A percentile compares a stretch with the other conserved stretches of the same genome.
Conservation (phyloP, 2,329 filamentous ascomycete species). For the Dothideomycetidae sp. region DNA sequence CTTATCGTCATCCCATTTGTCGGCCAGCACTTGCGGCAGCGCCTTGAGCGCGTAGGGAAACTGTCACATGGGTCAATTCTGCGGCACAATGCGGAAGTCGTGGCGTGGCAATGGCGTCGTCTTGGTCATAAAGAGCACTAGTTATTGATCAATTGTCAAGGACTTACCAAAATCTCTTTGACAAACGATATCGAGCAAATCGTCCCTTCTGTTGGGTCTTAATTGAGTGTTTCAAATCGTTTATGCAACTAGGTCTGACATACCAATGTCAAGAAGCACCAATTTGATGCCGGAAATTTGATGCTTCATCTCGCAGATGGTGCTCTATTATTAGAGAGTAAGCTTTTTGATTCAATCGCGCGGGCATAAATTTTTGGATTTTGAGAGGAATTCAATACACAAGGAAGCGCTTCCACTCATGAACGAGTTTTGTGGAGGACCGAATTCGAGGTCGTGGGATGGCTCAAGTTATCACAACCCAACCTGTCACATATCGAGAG, state of each 20-base stretch:
- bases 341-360: no score
- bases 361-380: no score
- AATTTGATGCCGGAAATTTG: conserved; percentile 20
- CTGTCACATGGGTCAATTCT: conserved; percentile 28
- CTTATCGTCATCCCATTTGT: conserved; percentile 50
- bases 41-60: conserved; percentile 62
- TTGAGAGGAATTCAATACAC: no score
- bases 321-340: no score
- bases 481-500: no score
- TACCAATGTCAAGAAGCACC: conserved; percentile 27
- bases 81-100: conserved; percentile 1
- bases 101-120: no score
- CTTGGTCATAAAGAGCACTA: no score
- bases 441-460: no score
- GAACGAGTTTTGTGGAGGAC: no score
- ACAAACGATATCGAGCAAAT: conserved; percentile 75
- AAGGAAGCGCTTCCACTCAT: no score
- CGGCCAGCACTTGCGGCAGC: conserved; percentile 48
- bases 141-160: conserved; percentile 13
- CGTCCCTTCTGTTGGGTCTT: conserved; percentile 50
- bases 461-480: no score
- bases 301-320: no score
- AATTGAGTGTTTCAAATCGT: background rate
- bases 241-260: conserved; percentile 3
- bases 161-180: conserved; percentile 64